These are phyloP conservation scores for Cladosporium sp. DNA, from an alignment of 2,329 filamentous ascomycete genomes.

Conservation along the genomic window DNA sequence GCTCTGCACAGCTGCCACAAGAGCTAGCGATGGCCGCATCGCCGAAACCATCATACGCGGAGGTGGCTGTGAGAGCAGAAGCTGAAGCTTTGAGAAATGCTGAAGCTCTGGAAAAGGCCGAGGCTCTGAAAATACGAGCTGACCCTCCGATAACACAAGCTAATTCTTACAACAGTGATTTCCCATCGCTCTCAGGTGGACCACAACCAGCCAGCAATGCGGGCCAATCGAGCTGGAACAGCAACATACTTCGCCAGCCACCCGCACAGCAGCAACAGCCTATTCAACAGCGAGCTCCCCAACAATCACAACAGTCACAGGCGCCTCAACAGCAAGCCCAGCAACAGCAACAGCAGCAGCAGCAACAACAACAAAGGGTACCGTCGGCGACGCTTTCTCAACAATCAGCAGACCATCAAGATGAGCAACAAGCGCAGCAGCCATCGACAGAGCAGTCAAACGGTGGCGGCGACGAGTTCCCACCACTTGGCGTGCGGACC, in stretches of 20 bases:
- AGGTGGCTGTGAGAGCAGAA: neutral
- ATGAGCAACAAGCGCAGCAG: conserved; percentile 50
- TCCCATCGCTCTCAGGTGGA: conserved; percentile 60
- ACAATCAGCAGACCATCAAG: conserved; percentile 57
- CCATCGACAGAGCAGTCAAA: conserved; percentile 25
- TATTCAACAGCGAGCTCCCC: conserved; percentile 47
- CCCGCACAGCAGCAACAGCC: conserved; percentile 42
- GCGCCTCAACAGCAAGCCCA: conserved; percentile 41
- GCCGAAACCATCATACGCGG: neutral
- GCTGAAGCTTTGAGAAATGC: neutral
- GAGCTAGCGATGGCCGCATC: neutral
- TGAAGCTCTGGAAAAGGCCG: neutral
- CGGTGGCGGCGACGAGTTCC: conserved; percentile 58
- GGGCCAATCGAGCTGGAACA: conserved; percentile 58
- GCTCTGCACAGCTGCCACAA: neutral
- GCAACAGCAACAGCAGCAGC: conserved; percentile 44
- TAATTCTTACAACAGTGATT: conserved; percentile 53
- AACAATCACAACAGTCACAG: conserved; percentile 48
- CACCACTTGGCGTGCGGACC: conserved; percentile 56
- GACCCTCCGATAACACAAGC: conserved; percentile 9
- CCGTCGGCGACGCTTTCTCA: conserved; percentile 45
- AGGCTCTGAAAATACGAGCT: neutral
- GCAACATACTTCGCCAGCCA: conserved; percentile 54
- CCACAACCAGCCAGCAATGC: conserved; percentile 54
- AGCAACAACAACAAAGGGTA: conserved; percentile 41